Conservation (phyloP, 108 stramenopile species). For the Pseudonitzschia multistriata region DNA sequence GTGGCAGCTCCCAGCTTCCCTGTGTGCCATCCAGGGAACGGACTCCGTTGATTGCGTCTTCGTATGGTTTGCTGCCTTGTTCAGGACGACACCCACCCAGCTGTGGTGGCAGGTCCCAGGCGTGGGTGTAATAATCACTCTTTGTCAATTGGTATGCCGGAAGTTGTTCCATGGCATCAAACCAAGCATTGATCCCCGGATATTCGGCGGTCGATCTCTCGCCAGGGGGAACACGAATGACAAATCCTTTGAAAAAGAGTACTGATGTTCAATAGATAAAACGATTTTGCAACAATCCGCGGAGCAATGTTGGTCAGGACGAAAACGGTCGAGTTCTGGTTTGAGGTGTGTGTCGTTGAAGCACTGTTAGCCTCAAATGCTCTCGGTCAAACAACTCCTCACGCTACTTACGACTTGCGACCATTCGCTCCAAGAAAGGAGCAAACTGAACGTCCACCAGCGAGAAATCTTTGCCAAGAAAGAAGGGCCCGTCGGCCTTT, state of each 20-base stretch:
- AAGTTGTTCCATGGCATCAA: slow-evolving; percentile 89
- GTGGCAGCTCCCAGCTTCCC: slow-evolving; percentile 76
- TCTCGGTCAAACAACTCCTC: slow-evolving; percentile 27
- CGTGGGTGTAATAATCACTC: slow-evolving; percentile 90
- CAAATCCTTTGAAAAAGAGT: slow-evolving; percentile 86
- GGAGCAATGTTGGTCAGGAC: slow-evolving; percentile 59
- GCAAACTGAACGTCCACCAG: slow-evolving; percentile 83
- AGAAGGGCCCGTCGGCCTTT: slow-evolving; percentile 68
- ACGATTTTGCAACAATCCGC: no score
- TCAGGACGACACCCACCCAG: slow-evolving; percentile 84
- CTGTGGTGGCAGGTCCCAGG: slow-evolving; percentile 95
- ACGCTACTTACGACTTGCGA: slow-evolving; percentile 35
- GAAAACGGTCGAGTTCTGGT: neutral
- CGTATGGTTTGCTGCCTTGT: slow-evolving; percentile 54
- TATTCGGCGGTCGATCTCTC: slow-evolving; percentile 42
- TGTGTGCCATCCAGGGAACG: slow-evolving; percentile 41
- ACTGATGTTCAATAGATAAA: slow-evolving; percentile 24
- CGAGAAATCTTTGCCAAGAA: slow-evolving; percentile 70
- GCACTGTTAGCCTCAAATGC: slow-evolving; percentile 51
- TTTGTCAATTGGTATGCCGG: slow-evolving; percentile 82
- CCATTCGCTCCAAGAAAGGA: slow-evolving; percentile 88
- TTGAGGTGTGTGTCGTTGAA: neutral
- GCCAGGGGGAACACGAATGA: slow-evolving; percentile 66
- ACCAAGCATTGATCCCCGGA: slow-evolving; percentile 85
- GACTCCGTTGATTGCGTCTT: slow-evolving; percentile 67